Base-by-base conservation (phyloP, 352 stramenopile species). In the Globisporangium carolinianum region DNA sequence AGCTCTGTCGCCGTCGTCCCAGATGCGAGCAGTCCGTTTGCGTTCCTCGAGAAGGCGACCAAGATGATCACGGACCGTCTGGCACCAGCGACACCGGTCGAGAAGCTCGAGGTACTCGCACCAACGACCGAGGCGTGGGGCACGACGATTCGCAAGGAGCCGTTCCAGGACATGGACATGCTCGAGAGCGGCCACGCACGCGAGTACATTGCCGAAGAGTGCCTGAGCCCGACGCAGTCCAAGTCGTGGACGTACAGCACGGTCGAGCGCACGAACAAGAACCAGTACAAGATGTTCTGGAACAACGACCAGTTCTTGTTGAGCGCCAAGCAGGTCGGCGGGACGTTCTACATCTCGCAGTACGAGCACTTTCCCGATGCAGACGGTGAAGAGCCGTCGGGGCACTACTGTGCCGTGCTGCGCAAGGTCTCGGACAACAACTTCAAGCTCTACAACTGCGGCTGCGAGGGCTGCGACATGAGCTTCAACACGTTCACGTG, bases 341-440 rank as follows among this genome's bases (percentile, higher is more conserved):
- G 79, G 39, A 87, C 74, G 15, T 93, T 93, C 60, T 96, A 91
- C 73, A 94, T 95, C 63, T 95, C 83, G 18, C 86, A 95, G 60
- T 96, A 96, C 62, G 81, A 93, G 54, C 72, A 95, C 53, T 96
- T 96, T 62, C 77, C 86, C 1, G 81, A 93, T 51, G 72, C 69
- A 1, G 67, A 75, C 24, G 63, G 57, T 8, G 75, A 84, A 1
- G 70, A 80, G 17, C 76, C 77, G 0, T 81, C 63, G 9, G 75
- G 68, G 5, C 81, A 91, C 60, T 95, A 93, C 63, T 94, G 84
- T 48, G 81, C 79, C 2, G 75, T 94, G 10, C 67, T 94, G 37
- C 79, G 79, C 37, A 89, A 90, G 54, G 62, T 73, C 42, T 73
- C 70, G 3, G 75, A 89, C 41, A 81, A 89, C 70, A 92, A 88